Percentiles rank a stretch among this genome's conserved stretches.
Evolutionary conservation across 2,329 filamentous ascomycete species (phyloP).

Genomic region (Acrocalymma vagum): DNA sequence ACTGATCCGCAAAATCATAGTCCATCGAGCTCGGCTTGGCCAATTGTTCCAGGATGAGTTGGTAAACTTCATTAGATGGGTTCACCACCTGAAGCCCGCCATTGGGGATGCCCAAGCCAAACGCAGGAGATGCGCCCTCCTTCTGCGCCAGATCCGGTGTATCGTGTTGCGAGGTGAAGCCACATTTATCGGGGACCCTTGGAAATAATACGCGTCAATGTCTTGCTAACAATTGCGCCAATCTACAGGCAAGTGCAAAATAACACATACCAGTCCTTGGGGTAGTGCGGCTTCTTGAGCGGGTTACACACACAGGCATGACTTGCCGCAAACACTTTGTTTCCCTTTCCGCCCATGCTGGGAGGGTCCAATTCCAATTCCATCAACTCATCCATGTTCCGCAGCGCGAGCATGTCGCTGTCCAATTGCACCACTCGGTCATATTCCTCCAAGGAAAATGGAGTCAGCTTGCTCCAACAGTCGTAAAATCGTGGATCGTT

Average conservation of each 20-base stretch:
- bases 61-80: slow-evolving; percentile 62
- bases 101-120: slow-evolving; percentile 67
- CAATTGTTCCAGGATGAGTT: slow-evolving; percentile 60
- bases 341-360: slow-evolving; percentile 60
- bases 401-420: slow-evolving; percentile 83
- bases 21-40: slow-evolving; percentile 53
- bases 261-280: slow-evolving; percentile 69
- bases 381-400: slow-evolving; percentile 95
- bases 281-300: slow-evolving; percentile 79
- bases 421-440: slow-evolving; percentile 84
- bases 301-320: slow-evolving; percentile 91
- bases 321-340: slow-evolving; percentile 79
- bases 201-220: slow-evolving; percentile 7
- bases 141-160: slow-evolving; percentile 60
- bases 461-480: slow-evolving; percentile 86
- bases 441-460: slow-evolving; percentile 80
- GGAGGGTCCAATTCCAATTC: slow-evolving; percentile 74
- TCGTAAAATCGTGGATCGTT: slow-evolving; percentile 87
- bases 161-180: slow-evolving; percentile 66
- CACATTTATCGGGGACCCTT: slow-evolving; percentile 66
- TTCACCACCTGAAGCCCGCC: slow-evolving; percentile 70
- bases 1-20: slow-evolving; percentile 70
- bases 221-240: too few relatives aligned
- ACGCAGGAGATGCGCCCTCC: slow-evolving; percentile 57
- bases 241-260: neutral